Evolutionary conservation across 805 yeast species (phyloP).

Genomic region (Ogataea saltuana): DNA sequence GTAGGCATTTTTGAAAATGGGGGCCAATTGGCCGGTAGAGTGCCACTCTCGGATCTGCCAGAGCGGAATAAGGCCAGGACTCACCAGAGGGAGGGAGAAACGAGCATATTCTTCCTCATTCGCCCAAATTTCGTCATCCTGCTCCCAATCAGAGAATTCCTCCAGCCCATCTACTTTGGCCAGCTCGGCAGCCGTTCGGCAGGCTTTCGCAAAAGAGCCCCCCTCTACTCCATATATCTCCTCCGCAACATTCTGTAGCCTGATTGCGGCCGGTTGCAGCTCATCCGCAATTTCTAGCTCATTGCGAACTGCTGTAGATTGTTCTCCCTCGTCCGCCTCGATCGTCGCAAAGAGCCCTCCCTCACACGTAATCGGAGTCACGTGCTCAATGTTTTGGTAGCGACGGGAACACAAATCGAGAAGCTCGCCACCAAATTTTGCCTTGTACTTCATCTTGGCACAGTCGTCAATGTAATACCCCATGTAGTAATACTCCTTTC

Average conservation of each 20-base stretch:
- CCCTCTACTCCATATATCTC: slow-evolving; percentile 40
- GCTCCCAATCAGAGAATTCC: slow-evolving; percentile 15
- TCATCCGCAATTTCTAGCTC: slow-evolving; percentile 12
- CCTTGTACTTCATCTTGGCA: slow-evolving; percentile 79
- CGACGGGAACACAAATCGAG: slow-evolving; percentile 53
- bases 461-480: slow-evolving; percentile 84
- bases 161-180: slow-evolving; percentile 12
- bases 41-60: slow-evolving; percentile 44
- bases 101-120: slow-evolving; percentile 5
- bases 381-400: slow-evolving; percentile 41
- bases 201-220: slow-evolving; percentile 25
- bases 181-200: slow-evolving; percentile 8
- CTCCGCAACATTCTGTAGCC: slow-evolving; percentile 34
- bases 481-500: slow-evolving; percentile 62
- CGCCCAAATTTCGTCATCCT: slow-evolving; percentile 19
- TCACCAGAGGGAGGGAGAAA: slow-evolving; percentile 40
- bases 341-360: slow-evolving; percentile 26
- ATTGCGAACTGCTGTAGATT: no score
- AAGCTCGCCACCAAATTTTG: slow-evolving; percentile 73
- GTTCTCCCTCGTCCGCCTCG: slow-evolving; percentile 9
- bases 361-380: slow-evolving; percentile 29
- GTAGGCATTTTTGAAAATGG: slow-evolving; percentile 9
- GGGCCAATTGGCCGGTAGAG: slow-evolving; percentile 28
- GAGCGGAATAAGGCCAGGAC: slow-evolving; percentile 54
- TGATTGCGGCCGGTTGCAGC: not conserved